Conservation (phyloP, 352 stramenopile species). For the Globisporangium megalacanthum region DNA sequence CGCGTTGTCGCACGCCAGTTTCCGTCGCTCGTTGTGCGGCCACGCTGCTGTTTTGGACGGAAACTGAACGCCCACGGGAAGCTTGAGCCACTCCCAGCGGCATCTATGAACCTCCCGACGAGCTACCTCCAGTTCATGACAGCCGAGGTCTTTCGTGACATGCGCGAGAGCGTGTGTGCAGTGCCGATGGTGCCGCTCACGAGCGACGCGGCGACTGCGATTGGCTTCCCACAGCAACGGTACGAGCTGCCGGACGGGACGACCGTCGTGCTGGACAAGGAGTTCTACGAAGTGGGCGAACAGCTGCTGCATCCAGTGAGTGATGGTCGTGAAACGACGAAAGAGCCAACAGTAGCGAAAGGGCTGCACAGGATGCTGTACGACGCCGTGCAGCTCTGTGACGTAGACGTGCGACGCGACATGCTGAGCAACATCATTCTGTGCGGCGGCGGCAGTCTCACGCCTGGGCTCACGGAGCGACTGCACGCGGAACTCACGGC, state of each 20-base stretch:
- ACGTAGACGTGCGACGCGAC: conserved; percentile 78
- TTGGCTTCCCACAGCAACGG: conserved; percentile 19
- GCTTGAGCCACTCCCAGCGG: conserved; percentile 50
- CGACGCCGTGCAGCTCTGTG: conserved; percentile 75
- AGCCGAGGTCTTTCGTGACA: conserved; percentile 66
- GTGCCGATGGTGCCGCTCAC: conserved; percentile 45
- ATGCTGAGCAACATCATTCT: conserved; percentile 87
- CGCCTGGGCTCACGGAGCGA: conserved; percentile 69
- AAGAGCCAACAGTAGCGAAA: conserved; percentile 45
- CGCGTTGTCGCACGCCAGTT: conserved; percentile 51
- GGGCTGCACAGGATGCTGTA: conserved; percentile 78
- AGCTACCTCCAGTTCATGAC: conserved; percentile 76
- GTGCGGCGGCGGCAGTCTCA: conserved; percentile 74
- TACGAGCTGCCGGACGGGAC: conserved; percentile 84
- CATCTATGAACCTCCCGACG: conserved; percentile 41
- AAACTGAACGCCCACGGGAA: conserved; percentile 49
- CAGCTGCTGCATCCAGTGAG: conserved; percentile 61
- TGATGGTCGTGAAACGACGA: conserved; percentile 34
- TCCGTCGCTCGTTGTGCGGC: conserved; percentile 33
- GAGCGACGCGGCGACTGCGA: conserved; percentile 19
- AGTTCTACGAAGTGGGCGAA: conserved; percentile 72
- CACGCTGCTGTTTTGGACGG: conserved; percentile 60
- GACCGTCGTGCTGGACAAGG: conserved; percentile 48
- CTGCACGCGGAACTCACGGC: conserved; percentile 71
- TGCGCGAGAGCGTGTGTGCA: conserved; percentile 58